Conservation (phyloP, 176 grass and related monocot genomes). For the Aegilops umbellulata region DNA sequence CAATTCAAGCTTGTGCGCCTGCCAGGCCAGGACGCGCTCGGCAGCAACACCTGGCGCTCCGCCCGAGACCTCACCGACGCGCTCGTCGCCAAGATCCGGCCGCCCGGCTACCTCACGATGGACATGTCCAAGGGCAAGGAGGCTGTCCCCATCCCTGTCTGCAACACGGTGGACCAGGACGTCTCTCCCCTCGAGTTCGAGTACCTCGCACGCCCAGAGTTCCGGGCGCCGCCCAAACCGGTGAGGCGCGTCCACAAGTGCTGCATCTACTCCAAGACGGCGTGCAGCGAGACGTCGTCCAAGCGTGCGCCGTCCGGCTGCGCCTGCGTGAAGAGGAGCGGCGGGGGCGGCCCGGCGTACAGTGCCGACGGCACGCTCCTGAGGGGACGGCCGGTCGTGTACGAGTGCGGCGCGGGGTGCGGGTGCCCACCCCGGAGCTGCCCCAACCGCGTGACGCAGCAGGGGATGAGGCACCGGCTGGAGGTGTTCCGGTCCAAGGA, state of each 20-base stretch:
- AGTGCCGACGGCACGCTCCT: constrained; percentile 49
- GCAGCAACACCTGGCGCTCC: constrained; percentile 37
- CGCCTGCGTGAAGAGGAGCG: constrained; percentile 51
- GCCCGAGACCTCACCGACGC: constrained; percentile 41
- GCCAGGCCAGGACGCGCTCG: constrained; percentile 48
- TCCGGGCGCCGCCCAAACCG: background rate
- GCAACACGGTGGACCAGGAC: constrained; percentile 60
- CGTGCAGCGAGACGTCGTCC: background rate
- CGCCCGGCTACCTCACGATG: constrained; percentile 43
- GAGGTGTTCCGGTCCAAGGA: constrained; percentile 75
- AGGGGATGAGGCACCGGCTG: constrained; percentile 58
- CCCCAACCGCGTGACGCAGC: constrained; percentile 62
- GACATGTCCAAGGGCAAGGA: constrained; percentile 67
- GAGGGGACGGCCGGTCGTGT: constrained; percentile 63
- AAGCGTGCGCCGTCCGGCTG: constrained; percentile 10
- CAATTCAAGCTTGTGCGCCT: constrained; percentile 72
- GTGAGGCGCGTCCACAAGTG: constrained; percentile 13
- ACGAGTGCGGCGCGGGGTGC: constrained; percentile 64
- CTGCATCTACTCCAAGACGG: constrained; percentile 23
- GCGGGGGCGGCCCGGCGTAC: constrained; percentile 31
- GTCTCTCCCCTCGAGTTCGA: constrained; percentile 38
- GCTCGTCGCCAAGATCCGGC: constrained; percentile 24
- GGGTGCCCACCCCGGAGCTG: constrained; percentile 51
- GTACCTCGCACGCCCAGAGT: constrained; percentile 42
- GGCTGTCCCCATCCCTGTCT: constrained; percentile 35